Conservation (phyloP, 345 rosid species). For the Populus euphratica region DNA sequence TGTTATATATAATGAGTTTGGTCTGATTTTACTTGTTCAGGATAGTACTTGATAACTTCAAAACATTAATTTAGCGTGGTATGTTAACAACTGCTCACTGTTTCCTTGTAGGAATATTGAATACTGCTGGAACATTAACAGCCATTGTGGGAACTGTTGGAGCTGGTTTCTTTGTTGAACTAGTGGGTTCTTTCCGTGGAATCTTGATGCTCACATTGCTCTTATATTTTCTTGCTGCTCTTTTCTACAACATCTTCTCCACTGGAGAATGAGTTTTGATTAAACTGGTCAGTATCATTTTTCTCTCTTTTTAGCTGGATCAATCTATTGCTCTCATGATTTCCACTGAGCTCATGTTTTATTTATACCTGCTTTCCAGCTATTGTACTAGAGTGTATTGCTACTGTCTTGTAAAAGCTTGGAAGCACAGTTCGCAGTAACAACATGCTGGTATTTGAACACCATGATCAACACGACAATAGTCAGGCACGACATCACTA, state of each 20-base stretch:
- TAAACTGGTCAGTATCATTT: constrained; percentile 39
- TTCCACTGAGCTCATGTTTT: neutral
- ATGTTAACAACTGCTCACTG: neutral
- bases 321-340: neutral
- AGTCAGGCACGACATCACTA: neutral
- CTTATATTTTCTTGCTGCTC: constrained; percentile 63
- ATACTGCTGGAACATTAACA: constrained; percentile 81
- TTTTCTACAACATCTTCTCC: constrained; percentile 70
- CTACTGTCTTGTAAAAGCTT: neutral
- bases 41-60: neutral
- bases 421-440: neutral
- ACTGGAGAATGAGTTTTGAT: constrained; percentile 74
- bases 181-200: constrained; percentile 87
- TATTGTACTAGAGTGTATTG: neutral
- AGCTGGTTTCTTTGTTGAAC: constrained; percentile 86
- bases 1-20: neutral
- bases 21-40: neutral
- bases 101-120: constrained; percentile 64
- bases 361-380: neutral
- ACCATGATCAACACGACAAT: neutral
- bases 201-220: constrained; percentile 72
- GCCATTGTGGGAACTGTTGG: constrained; percentile 96
- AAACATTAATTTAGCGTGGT: neutral
- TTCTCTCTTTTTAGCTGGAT: neutral
- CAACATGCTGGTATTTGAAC: neutral